These are phyloP conservation scores for Leptosphaerulina australis DNA, from an alignment of 2,329 filamentous ascomycete genomes.

Conservation along the genomic window DNA sequence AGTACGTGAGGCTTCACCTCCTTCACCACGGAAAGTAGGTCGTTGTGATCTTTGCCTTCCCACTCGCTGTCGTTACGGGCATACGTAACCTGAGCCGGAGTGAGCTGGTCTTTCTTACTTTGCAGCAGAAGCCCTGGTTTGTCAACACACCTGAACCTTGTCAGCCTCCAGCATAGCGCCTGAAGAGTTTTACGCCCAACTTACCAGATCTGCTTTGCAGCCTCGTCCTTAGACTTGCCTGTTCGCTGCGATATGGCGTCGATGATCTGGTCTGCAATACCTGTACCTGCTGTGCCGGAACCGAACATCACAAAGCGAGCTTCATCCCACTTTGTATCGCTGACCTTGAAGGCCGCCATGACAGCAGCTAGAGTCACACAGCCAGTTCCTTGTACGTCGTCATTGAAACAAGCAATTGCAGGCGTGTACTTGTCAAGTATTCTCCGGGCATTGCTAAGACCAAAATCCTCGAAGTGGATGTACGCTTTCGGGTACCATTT, in stretches of 20 bases:
- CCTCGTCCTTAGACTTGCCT: constrained; percentile 72
- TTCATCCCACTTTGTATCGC: constrained; percentile 68
- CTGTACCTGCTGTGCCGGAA: constrained; percentile 79
- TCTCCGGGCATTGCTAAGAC: constrained; percentile 74
- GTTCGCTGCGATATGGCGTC: constrained; percentile 77
- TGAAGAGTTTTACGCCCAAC: neutral
- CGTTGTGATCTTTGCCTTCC: constrained; percentile 60
- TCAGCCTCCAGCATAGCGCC: neutral
- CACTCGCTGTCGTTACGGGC: constrained; percentile 70
- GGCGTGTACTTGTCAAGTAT: constrained; percentile 77
- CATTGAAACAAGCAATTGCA: constrained; percentile 83
- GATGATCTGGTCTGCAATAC: constrained; percentile 83
- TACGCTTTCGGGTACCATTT: constrained; percentile 79
- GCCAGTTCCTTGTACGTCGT: constrained; percentile 88
- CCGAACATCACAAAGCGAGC: constrained; percentile 78
- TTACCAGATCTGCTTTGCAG: constrained; percentile 75
- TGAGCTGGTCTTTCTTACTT: constrained; percentile 65
- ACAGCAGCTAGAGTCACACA: constrained; percentile 86
- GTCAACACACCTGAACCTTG: constrained; percentile 66
- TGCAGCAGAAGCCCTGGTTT: constrained; percentile 77
- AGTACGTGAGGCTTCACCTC: constrained; percentile 78
- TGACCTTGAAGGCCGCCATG: constrained; percentile 75
- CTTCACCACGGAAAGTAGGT: constrained; percentile 71
- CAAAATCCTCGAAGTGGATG: constrained; percentile 91
- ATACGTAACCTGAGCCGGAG: constrained; percentile 70